Conservation (phyloP, 2,329 filamentous ascomycete genomes). For the Leptographium galeiforme region DNA sequence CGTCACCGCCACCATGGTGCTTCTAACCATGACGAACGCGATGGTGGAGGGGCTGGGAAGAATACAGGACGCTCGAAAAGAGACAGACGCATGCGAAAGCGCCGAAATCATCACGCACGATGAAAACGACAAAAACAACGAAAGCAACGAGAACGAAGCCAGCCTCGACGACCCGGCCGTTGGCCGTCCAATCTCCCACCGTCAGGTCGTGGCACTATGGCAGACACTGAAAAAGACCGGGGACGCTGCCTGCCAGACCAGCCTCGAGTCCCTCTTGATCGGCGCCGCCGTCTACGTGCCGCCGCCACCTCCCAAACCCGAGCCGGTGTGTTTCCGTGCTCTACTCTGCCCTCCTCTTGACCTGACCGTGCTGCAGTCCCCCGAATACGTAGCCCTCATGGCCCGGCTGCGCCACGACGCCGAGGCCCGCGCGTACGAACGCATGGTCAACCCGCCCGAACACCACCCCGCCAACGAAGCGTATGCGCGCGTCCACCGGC, state of each 20-base stretch:
- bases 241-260: constrained; percentile 18
- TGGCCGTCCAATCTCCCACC: constrained; percentile 59
- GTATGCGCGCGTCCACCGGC: constrained; percentile 41
- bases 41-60: constrained; percentile 48
- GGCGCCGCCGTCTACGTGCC: constrained; percentile 61
- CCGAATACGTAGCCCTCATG: constrained; percentile 83
- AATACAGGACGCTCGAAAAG: constrained; percentile 3
- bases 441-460: constrained; percentile 54
- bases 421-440: constrained; percentile 69
- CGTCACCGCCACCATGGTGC: constrained; percentile 42
- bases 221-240: constrained; percentile 28
- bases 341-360: neutral
- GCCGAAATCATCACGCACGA: neutral
- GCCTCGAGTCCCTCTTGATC: constrained; percentile 56
- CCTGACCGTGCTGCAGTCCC: constrained; percentile 36
- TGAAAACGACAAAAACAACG: constrained; percentile 2
- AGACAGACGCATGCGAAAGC: neutral
- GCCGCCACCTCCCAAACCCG: constrained; percentile 67
- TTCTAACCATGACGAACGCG: constrained; percentile 60
- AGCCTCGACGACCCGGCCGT: constrained; percentile 20
- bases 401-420: constrained; percentile 67
- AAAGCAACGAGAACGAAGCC: constrained; percentile 4
- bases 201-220: constrained; percentile 52
- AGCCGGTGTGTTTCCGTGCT: constrained; percentile 41
- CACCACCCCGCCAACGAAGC: constrained; percentile 30